Conservation (phyloP, 352 stramenopile species). For the Phytophthora citricola region DNA sequence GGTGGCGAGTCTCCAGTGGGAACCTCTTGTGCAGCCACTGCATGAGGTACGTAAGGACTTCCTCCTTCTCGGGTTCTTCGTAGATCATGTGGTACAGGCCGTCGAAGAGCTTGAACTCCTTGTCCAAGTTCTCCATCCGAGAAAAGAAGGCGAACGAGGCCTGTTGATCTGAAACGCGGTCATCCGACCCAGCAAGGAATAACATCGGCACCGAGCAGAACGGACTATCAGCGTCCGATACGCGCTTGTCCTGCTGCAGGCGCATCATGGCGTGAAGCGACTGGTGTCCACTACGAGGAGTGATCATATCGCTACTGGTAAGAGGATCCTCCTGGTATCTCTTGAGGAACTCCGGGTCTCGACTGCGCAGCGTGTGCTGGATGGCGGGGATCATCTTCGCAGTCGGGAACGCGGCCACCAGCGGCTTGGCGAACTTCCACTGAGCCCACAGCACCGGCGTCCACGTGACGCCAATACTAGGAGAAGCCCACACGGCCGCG, state of each 20-base stretch:
- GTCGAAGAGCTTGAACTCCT: slow-evolving; percentile 68
- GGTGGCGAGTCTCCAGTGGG: slow-evolving; percentile 39
- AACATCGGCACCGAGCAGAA: slow-evolving; percentile 40
- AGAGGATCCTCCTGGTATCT: slow-evolving; percentile 50
- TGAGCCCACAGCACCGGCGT: slow-evolving; percentile 46
- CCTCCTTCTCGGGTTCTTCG: slow-evolving; percentile 63
- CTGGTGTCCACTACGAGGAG: slow-evolving; percentile 44
- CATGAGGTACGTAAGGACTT: slow-evolving; percentile 55
- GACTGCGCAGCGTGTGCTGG: slow-evolving; percentile 37
- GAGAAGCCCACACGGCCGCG: slow-evolving; percentile 40
- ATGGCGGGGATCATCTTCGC: slow-evolving; percentile 51
- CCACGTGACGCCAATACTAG: slow-evolving; percentile 46
- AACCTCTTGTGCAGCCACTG: slow-evolving; percentile 50
- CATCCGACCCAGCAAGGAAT: slow-evolving; percentile 54
- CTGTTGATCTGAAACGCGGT: slow-evolving; percentile 54
- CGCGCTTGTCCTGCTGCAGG: slow-evolving; percentile 36
- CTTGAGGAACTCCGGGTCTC: slow-evolving; percentile 43
- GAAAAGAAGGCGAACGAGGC: slow-evolving; percentile 49
- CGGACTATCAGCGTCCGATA: slow-evolving; percentile 15
- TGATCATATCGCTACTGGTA: slow-evolving; percentile 45
- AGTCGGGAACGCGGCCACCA: slow-evolving; percentile 42
- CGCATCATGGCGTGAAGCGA: slow-evolving; percentile 49
- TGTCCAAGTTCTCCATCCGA: slow-evolving; percentile 55
- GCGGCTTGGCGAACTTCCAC: slow-evolving; percentile 36
- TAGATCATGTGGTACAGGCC: slow-evolving; percentile 72